A percentile compares a stretch with the other conserved stretches of the same genome.
These are phyloP conservation scores for Ogataea paradorogensis DNA, from an alignment of 805 yeast genomes.

Conservation along the genomic window DNA sequence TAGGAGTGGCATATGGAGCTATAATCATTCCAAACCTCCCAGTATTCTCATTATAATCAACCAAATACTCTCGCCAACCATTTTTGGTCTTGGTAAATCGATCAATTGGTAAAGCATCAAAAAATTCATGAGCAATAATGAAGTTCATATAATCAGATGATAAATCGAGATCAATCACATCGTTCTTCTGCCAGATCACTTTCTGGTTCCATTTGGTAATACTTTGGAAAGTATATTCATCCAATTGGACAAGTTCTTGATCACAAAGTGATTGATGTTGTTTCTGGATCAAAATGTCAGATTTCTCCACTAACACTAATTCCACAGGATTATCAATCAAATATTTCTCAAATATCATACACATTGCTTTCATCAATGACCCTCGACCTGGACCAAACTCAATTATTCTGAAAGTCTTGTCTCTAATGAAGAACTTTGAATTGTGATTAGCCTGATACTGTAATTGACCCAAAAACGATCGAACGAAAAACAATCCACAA, in stretches of 20 bases:
- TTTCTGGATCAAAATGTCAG: slow-evolving; percentile 55
- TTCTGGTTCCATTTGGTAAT: slow-evolving; percentile 49
- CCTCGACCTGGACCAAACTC: slow-evolving; percentile 90
- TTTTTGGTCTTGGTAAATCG: slow-evolving; percentile 57
- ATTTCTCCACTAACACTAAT: slow-evolving; percentile 67
- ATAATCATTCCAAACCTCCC: slow-evolving; percentile 52
- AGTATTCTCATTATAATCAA: slow-evolving; percentile 44
- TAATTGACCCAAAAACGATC: slow-evolving; percentile 56
- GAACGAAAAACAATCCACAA: slow-evolving; percentile 69
- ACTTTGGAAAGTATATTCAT: slow-evolving; percentile 37
- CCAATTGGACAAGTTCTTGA: slow-evolving; percentile 17
- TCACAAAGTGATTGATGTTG: slow-evolving; percentile 54
- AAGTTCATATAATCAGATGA: slow-evolving; percentile 45
- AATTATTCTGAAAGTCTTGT: slow-evolving; percentile 45
- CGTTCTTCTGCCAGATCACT: slow-evolving; percentile 54
- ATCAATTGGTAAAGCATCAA: slow-evolving; percentile 80
- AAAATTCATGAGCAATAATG: slow-evolving; percentile 80
- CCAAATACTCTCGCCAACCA: slow-evolving; percentile 80
- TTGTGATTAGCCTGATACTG: slow-evolving; percentile 36
- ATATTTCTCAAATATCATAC: slow-evolving; percentile 46
- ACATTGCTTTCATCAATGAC: slow-evolving; percentile 66
- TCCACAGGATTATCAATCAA: slow-evolving; percentile 36
- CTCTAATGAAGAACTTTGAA: slow-evolving; percentile 22
- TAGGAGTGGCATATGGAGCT: slow-evolving; percentile 58
- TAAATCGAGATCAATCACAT: slow-evolving; percentile 45